Conservation (phyloP, 306 rosid genomes). For the Cucumis hystrix region DNA sequence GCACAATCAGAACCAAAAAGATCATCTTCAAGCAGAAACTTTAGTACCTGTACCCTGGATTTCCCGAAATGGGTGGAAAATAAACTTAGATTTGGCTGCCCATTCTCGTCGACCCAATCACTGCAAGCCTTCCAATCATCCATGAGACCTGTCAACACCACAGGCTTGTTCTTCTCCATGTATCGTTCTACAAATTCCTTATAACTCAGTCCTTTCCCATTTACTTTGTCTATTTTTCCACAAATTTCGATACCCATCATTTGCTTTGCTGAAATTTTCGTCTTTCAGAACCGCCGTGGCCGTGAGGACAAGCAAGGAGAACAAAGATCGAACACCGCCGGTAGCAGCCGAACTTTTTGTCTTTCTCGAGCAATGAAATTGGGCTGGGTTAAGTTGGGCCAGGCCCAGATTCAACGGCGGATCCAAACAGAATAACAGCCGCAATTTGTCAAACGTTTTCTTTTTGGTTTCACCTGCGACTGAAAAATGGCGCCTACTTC, state of each 20-base stretch:
- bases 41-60: conserved; percentile 67
- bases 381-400: neutral
- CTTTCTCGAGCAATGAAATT: neutral
- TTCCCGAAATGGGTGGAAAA: conserved; percentile 51
- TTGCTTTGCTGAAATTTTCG: neutral
- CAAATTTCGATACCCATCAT: conserved; percentile 39
- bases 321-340: neutral
- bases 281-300: neutral
- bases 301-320: neutral
- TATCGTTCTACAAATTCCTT: conserved; percentile 44
- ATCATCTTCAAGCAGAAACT: neutral
- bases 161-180: conserved; percentile 66
- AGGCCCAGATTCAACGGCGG: neutral
- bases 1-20: neutral
- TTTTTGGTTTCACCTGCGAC: neutral
- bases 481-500: neutral
- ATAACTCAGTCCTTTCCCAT: conserved; percentile 53
- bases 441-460: neutral
- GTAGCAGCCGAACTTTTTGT: neutral
- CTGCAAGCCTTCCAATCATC: conserved; percentile 68
- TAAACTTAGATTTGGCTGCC: conserved; percentile 47
- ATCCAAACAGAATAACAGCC: neutral
- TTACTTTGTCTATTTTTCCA: conserved; percentile 59
- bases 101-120: conserved; percentile 56
- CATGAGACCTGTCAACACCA: conserved; percentile 59